phyloP scores from a whole-genome alignment of 805 yeast genomes.

The Wickerhamiella kurtzmanii region DNA sequence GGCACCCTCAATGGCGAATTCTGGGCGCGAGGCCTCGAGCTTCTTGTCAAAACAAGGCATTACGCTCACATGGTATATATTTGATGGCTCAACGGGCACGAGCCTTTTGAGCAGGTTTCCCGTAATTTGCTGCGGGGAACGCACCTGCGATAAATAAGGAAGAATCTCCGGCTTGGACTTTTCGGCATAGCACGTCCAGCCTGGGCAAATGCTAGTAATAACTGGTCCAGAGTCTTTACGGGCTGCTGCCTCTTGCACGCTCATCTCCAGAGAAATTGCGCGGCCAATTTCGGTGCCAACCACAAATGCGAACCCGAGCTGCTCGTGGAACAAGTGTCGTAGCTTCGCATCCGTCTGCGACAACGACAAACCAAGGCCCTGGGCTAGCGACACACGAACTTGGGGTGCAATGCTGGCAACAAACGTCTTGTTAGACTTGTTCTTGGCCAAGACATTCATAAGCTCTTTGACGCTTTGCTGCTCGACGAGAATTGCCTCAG shows the following conservation, averaged over 20 bases:
- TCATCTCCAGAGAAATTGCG: conserved; percentile 40
- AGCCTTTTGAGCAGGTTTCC: conserved; percentile 57
- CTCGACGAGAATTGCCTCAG: conserved; percentile 87
- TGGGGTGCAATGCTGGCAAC: conserved; percentile 80
- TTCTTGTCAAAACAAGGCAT: conserved; percentile 99
- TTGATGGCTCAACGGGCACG: conserved; percentile 21
- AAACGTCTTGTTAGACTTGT: conserved; percentile 31
- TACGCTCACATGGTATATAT: conserved; percentile 66
- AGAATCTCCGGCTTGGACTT: conserved; percentile 83
- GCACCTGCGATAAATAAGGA: conserved; percentile 55
- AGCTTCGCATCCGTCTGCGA: conserved; percentile 49
- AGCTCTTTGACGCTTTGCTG: conserved; percentile 80
- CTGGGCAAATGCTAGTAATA: conserved; percentile 76
- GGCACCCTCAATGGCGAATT: conserved; percentile 29
- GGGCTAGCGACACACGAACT: conserved; percentile 66
- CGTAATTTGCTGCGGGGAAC: conserved; percentile 89
- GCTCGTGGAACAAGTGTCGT: conserved; percentile 41
- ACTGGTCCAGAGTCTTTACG: conserved; percentile 31
- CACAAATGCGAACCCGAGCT: conserved; percentile 55
- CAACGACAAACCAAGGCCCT: conserved; percentile 42
- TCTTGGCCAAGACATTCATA: conserved; percentile 39
- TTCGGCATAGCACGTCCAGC: conserved; percentile 91
- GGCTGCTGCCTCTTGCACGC: conserved; percentile 33
- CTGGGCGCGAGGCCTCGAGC: conserved; percentile 83
- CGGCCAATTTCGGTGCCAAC: conserved; percentile 83